Base-by-base conservation (phyloP, 306 rosid species). In the Betula pendula region DNA sequence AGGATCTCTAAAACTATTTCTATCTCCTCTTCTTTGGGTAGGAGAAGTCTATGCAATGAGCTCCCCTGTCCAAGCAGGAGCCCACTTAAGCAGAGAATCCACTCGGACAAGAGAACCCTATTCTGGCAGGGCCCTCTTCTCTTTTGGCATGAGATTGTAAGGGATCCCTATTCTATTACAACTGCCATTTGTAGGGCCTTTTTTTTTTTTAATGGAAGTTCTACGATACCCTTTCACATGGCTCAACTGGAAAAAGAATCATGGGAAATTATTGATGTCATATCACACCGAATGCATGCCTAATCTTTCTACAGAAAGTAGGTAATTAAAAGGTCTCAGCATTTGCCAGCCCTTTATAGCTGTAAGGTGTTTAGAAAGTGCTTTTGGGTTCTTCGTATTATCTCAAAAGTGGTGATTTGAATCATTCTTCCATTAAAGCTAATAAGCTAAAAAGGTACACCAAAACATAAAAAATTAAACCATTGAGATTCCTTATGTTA, bases 231-330 rank as follows among this genome's bases (percentile, higher is more conserved):
- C 63, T 56, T 38, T 38, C 42, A 38, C 2, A 24, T 56, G 63
- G 63, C 16, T 6, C 42, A 38, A 17, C 66, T 72, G 4, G 48
- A 62, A 49, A 48, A 52, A 24, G n/a, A 14, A 59, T 50, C 51
- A 10, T 22, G 14, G 24, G 55, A 31, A 29, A 17, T 65, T 8
- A 63, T 44, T 3, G 24, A 65, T 59, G 51, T 65, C 77, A 51
- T 9, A 33, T 51, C 22, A 17, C 74, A 55, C 71, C 65, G 45
- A 71, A 66, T 77, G 70, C 68, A 38, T 65, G 75, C 24, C 63
- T 43, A 50, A 3, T 11, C 27, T 17, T 44, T 42, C 59, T 19
- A n/a, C 19, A n/a, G 16, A 70, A 22, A n/a, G n/a, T n/a, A n/a
- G n/a, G n/a, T n/a, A n/a, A n/a, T n/a, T n/a, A n/a, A n/a, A 67